phyloP scores from a whole-genome alignment of 805 yeast species.

The Lipomyces oligophaga region DNA sequence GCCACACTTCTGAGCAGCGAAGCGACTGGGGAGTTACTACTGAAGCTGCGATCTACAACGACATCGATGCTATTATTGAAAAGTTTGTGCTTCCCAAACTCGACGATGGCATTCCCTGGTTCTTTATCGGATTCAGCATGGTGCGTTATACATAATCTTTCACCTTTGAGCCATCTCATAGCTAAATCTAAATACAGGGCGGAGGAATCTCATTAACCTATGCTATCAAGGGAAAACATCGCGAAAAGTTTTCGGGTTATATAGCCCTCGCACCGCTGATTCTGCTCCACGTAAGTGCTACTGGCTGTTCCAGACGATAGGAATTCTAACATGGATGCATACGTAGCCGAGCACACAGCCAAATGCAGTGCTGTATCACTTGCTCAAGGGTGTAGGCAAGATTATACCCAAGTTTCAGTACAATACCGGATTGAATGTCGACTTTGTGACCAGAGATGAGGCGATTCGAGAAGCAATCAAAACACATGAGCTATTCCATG shows the following conservation, averaged over 20 bases:
- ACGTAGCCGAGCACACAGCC: constrained; percentile 26
- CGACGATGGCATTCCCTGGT: constrained; percentile 18
- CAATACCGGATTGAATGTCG: constrained; percentile 30
- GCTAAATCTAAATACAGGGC: constrained; percentile 29
- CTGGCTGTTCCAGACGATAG: neutral
- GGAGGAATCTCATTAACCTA: constrained; percentile 40
- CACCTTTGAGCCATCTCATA: neutral
- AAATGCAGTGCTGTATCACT: constrained; percentile 29
- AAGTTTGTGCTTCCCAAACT: constrained; percentile 14
- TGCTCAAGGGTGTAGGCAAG: constrained; percentile 33
- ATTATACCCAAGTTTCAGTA: constrained; percentile 33
- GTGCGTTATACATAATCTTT: constrained; percentile 2
- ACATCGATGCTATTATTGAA: constrained; percentile 36
- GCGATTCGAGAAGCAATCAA: constrained; percentile 26
- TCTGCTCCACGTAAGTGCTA: constrained; percentile 26
- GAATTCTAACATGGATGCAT: constrained; percentile 1
- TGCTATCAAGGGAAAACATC: constrained; percentile 36
- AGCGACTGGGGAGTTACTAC: constrained; percentile 37
- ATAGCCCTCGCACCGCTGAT: constrained; percentile 38
- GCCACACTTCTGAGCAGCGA: constrained; percentile 34
- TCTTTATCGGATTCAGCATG: constrained; percentile 23
- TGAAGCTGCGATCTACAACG: constrained; percentile 36
- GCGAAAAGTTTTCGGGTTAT: constrained; percentile 36
- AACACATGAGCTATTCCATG: constrained; percentile 34
- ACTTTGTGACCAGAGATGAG: constrained; percentile 34